These are phyloP conservation scores for Dinochytrium kinnereticum DNA, from an alignment of 371 early-diverging fungal genomes.

Conservation along the genomic window DNA sequence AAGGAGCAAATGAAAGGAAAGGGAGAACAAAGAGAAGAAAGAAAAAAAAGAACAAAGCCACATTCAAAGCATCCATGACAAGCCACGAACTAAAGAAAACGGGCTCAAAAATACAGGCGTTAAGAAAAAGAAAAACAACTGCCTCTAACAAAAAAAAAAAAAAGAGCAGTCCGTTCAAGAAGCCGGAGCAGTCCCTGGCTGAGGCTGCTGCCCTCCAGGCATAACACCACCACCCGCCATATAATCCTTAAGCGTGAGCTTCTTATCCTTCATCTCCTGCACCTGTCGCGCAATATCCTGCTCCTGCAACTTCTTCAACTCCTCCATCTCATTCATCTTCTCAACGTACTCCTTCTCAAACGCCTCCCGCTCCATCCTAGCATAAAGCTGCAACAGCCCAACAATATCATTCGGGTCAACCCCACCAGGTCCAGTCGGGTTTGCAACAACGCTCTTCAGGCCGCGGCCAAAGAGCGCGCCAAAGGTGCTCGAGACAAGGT, in stretches of 20 bases:
- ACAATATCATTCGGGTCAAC: conserved; percentile 31
- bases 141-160: conserved; percentile 9
- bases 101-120: conserved; percentile 5
- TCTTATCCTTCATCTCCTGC: conserved; percentile 52
- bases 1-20: not conserved
- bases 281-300: conserved; percentile 44
- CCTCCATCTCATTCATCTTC: conserved; percentile 41
- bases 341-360: conserved; percentile 46
- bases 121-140: not conserved
- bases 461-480: conserved; percentile 30
- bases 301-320: conserved; percentile 48
- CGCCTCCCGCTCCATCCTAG: conserved; percentile 41
- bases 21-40: too few species aligned
- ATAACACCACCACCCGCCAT: conserved; percentile 38
- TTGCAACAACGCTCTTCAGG: conserved; percentile 21
- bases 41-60: not conserved
- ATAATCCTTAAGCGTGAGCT: conserved; percentile 51
- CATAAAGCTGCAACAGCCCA: conserved; percentile 45
- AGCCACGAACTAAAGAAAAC: not conserved
- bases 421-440: conserved; percentile 14
- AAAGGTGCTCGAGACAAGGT: not conserved
- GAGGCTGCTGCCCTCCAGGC: conserved; percentile 9
- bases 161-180: not conserved
- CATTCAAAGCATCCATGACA: too few species aligned
- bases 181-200: not conserved